phyloP scores from a whole-genome alignment of 1,284 basidiomycete genomes.

The Malassezia nana region DNA sequence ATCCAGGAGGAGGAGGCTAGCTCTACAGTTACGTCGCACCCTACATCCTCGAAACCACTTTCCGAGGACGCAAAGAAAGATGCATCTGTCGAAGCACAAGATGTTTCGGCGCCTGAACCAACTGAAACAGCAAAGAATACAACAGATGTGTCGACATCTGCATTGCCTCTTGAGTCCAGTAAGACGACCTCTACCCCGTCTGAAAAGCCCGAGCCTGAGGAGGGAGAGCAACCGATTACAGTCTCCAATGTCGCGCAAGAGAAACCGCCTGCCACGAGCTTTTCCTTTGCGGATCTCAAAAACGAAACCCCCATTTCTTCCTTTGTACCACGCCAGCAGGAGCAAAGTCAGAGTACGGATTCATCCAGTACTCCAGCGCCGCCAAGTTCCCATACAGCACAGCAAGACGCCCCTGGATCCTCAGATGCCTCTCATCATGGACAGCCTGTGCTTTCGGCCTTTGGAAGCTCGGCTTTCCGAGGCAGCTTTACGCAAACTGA shows the following conservation, averaged over 20 bases:
- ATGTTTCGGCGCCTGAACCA: constrained; percentile 18
- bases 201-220: no score
- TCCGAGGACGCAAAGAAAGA: not conserved
- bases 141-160: no score
- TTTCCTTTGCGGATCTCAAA: no score
- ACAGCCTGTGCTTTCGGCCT: not conserved
- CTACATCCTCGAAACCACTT: not conserved
- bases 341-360: not conserved
- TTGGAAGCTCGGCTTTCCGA: not conserved
- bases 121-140: no score
- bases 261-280: not conserved
- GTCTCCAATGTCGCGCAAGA: no score
- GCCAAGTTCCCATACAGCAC: not conserved
- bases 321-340: not conserved
- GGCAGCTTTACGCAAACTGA: not conserved
- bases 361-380: no score
- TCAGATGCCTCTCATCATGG: not conserved
- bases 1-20: no score
- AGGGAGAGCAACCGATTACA: no score
- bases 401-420: no score
- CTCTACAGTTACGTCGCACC: not conserved
- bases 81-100: not conserved
- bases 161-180: no score
- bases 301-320: no score
- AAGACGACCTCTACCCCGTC: no score